These are phyloP conservation scores for Ensete ventricosum DNA, from an alignment of 176 grass and related monocot genomes.

Conservation along the genomic window DNA sequence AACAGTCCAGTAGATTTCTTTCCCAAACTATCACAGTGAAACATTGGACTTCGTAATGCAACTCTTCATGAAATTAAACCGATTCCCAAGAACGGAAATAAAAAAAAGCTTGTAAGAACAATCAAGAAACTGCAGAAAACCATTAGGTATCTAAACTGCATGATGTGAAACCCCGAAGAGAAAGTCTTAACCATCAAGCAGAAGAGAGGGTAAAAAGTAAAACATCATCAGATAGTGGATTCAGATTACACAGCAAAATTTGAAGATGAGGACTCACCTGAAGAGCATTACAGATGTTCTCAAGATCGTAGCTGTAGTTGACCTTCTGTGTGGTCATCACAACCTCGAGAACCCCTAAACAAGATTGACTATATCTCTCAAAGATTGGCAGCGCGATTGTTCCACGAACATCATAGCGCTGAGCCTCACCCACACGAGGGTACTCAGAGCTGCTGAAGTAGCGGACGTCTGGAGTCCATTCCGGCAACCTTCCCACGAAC, in stretches of 20 bases:
- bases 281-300: slow-evolving; percentile 85
- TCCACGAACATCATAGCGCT: slow-evolving; percentile 58
- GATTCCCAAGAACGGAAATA: background rate
- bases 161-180: background rate
- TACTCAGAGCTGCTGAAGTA: slow-evolving; percentile 72
- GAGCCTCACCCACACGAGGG: slow-evolving; percentile 61
- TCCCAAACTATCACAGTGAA: background rate
- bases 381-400: slow-evolving; percentile 75
- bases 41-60: background rate
- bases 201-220: background rate
- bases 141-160: background rate
- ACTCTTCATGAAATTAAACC: background rate
- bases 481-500: slow-evolving; percentile 72
- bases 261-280: slow-evolving; percentile 32
- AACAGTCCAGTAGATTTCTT: background rate
- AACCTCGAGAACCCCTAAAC: slow-evolving; percentile 89
- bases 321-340: slow-evolving; percentile 77
- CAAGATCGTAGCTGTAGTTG: slow-evolving; percentile 71
- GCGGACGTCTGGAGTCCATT: slow-evolving; percentile 96
- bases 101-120: background rate
- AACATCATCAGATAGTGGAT: background rate
- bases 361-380: slow-evolving; percentile 33
- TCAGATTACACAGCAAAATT: background rate
- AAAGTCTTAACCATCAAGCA: background rate
- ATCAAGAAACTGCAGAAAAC: background rate